Conservation (phyloP, 805 yeast species). For the Cyberlindnera sargentensis region DNA sequence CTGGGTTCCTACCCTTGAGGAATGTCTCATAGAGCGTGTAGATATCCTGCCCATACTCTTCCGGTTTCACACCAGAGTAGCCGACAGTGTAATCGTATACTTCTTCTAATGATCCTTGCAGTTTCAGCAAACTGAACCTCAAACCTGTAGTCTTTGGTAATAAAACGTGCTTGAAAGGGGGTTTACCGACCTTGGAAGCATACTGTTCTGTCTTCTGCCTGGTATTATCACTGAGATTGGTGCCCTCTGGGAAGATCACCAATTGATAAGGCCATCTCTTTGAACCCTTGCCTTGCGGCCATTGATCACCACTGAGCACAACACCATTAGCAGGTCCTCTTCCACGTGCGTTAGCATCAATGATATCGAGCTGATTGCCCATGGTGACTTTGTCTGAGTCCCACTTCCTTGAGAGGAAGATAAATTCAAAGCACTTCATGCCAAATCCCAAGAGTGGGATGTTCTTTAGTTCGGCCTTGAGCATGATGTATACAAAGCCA, state of each 20-base stretch:
- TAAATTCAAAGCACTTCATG: conserved; percentile 70
- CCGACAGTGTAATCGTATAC: conserved; percentile 83
- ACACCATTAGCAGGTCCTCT: conserved; percentile 43
- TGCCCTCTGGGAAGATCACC: conserved; percentile 90
- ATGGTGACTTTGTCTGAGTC: conserved; percentile 58
- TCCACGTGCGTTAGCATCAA: conserved; percentile 59
- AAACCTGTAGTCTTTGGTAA: conserved; percentile 84
- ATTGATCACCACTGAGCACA: conserved; percentile 21
- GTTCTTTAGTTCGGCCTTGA: conserved; percentile 64
- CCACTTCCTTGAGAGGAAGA: conserved; percentile 85
- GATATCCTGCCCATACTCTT: conserved; percentile 69
- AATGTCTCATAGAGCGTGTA: conserved; percentile 61
- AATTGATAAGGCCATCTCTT: conserved; percentile 58
- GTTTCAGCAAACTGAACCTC: conserved; percentile 51
- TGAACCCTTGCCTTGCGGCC: conserved; percentile 17
- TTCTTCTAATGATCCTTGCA: conserved; percentile 44
- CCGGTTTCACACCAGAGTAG: conserved; percentile 59
- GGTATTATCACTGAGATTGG: conserved; percentile 69
- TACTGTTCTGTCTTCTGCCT: conserved; percentile 48
- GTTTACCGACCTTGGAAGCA: conserved; percentile 43
- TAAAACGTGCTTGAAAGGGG: conserved; percentile 54
- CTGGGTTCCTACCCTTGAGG: conserved; percentile 67
- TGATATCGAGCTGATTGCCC: conserved; percentile 43
- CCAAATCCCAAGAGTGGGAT: conserved; percentile 83
- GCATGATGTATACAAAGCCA: conserved; percentile 60